Evolutionary conservation across 2,329 filamentous ascomycete genomes (phyloP).

Genomic region (Botrytis fragariae): DNA sequence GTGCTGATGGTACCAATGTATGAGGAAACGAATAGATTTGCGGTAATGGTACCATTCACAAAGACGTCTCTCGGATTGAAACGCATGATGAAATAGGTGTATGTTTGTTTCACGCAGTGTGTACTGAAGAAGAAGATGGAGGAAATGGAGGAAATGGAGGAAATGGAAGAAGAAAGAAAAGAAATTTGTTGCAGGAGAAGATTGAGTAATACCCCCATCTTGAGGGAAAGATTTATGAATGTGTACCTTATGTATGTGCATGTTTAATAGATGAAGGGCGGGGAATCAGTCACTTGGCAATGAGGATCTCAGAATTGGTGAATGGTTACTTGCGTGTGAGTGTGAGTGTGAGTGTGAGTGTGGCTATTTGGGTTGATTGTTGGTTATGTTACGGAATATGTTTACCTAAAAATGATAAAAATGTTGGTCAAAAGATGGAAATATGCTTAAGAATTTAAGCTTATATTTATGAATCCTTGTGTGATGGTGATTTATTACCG

Average conservation of each 20-base stretch:
- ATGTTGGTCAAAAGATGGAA: background rate
- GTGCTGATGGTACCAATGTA: slow-evolving; percentile 41
- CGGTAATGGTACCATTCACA: slow-evolving; percentile 21
- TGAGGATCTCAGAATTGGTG: background rate
- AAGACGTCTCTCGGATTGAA: slow-evolving; percentile 26
- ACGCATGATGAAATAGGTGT: slow-evolving; percentile 24
- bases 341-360: background rate
- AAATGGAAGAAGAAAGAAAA: background rate
- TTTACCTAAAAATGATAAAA: background rate
- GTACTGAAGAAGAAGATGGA: background rate
- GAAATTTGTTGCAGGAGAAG: background rate
- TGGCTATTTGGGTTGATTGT: background rate
- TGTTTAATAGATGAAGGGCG: background rate
- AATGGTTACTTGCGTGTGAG: background rate
- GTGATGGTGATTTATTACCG: background rate
- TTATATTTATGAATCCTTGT: background rate
- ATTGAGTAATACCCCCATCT: slow-evolving; percentile 1
- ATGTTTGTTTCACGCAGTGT: background rate
- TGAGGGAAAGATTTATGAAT: background rate
- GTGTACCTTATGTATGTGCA: background rate
- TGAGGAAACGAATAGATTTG: slow-evolving; percentile 42
- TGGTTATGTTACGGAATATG: background rate
- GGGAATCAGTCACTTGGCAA: slow-evolving; percentile 6
- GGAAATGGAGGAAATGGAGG: background rate
- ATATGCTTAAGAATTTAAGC: background rate